phyloP scores from a whole-genome alignment of 2,329 filamentous ascomycete species.

The Paecilomyces formosus region DNA sequence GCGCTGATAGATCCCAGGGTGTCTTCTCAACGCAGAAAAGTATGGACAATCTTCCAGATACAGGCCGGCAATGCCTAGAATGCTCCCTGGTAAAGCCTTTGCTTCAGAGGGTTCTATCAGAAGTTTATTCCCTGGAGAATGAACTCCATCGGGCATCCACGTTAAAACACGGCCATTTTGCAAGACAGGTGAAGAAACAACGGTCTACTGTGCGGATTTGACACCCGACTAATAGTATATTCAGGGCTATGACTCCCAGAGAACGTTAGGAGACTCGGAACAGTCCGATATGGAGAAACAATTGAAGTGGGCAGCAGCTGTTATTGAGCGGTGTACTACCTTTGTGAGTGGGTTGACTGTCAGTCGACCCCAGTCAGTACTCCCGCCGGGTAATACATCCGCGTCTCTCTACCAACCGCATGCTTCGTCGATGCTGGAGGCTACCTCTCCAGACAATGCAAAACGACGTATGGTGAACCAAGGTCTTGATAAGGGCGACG shows the following conservation, averaged over 20 bases:
- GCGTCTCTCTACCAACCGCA: background rate
- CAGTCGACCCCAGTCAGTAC: background rate
- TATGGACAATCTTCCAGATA: background rate
- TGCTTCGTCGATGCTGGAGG: background rate
- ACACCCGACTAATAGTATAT: background rate
- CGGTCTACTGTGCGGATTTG: background rate
- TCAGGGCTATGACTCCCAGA: background rate
- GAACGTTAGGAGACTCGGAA: background rate
- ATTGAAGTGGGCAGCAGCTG: background rate
- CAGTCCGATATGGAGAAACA: background rate
- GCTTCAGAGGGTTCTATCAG: conserved; percentile 8
- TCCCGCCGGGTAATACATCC: background rate
- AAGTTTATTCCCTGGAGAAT: conserved; percentile 10
- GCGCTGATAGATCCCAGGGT: background rate
- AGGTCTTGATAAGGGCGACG: background rate
- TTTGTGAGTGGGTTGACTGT: background rate
- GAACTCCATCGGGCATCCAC: conserved; percentile 9
- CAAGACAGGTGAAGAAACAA: background rate
- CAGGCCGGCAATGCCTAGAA: conserved; percentile 1
- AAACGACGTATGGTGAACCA: background rate
- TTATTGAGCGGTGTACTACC: background rate
- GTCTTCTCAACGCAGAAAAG: background rate
- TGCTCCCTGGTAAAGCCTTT: conserved; percentile 10
- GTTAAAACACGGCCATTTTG: background rate
- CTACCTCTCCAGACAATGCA: background rate